Evolutionary conservation across 108 stramenopile genomes (phyloP).

Genomic region (Epithemia pelagica): DNA sequence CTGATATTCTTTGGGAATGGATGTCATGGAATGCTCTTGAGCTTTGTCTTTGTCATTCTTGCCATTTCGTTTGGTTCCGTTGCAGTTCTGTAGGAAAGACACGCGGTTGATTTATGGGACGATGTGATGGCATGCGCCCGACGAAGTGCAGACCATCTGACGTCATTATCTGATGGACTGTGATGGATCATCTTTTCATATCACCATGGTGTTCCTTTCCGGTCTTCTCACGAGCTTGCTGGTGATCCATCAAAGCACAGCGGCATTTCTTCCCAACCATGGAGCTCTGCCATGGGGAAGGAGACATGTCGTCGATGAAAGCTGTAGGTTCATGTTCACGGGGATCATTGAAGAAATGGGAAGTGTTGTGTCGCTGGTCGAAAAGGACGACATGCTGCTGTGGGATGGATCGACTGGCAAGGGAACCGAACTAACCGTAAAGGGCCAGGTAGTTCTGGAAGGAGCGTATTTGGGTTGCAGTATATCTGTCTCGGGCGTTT

Average conservation of each 20-base stretch:
- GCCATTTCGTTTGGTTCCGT: too few species aligned
- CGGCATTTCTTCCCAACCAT: background rate
- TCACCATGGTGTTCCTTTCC: too few species aligned
- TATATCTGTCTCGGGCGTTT: conserved; percentile 98
- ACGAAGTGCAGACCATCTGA: too few species aligned
- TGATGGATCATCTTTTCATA: too few species aligned
- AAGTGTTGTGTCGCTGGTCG: conserved; percentile 61
- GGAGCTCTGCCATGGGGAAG: background rate
- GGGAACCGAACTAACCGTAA: conserved; percentile 76
- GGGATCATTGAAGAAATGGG: conserved; percentile 99
- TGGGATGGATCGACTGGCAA: conserved; percentile 89
- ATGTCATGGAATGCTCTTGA: too few species aligned
- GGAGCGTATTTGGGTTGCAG: conserved; percentile 91
- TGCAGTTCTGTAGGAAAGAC: too few species aligned
- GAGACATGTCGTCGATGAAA: background rate
- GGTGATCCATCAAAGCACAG: background rate
- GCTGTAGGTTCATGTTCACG: conserved; percentile 76
- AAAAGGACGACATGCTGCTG: conserved; percentile 75
- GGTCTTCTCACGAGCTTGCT: too few species aligned
- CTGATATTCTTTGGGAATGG: too few species aligned
- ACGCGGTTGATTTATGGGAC: too few species aligned
- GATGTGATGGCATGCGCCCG: too few species aligned
- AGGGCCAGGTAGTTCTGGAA: conserved; percentile 72
- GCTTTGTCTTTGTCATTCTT: too few species aligned
- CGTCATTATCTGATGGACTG: too few species aligned